Percentiles rank a stretch among this genome's conserved stretches.
Evolutionary conservation across 2,329 filamentous ascomycete genomes (phyloP).

Genomic region (Fusarium avenaceum): DNA sequence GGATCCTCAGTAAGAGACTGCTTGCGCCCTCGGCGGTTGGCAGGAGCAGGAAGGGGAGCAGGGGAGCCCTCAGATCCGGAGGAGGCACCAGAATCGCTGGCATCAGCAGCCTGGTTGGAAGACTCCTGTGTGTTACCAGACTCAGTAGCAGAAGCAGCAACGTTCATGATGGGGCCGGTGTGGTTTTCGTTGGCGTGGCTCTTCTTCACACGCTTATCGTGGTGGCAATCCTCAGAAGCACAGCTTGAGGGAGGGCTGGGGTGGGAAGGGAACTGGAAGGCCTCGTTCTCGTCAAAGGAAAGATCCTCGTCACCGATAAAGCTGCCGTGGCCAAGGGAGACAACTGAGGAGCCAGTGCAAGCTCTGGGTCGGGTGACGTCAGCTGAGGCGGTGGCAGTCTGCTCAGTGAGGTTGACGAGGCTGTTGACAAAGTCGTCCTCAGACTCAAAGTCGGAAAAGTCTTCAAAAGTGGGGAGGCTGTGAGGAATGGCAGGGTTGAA

Average conservation of each 20-base stretch:
- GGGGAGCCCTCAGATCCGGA: constrained; percentile 62
- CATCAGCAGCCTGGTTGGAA: constrained; percentile 54
- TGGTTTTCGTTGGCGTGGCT: constrained; percentile 60
- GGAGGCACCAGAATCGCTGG: constrained; percentile 56
- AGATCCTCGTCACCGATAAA: constrained; percentile 83
- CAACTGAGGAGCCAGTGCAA: constrained; percentile 74
- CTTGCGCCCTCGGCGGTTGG: constrained; percentile 95
- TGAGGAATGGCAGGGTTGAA: constrained; percentile 65
- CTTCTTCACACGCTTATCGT: constrained; percentile 71
- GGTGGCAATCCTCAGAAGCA: constrained; percentile 63
- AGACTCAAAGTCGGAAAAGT: constrained; percentile 89
- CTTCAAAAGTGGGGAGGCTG: constrained; percentile 82
- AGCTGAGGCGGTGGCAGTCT: constrained; percentile 55
- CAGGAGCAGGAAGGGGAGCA: constrained; percentile 66
- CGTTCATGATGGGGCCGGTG: constrained; percentile 59
- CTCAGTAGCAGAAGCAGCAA: constrained; percentile 54
- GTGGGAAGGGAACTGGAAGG: constrained; percentile 71
- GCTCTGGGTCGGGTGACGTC: constrained; percentile 79
- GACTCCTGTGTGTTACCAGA: constrained; percentile 55
- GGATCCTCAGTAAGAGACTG: constrained; percentile 98
- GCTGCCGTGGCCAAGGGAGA: constrained; percentile 80
- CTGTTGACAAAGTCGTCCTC: constrained; percentile 85
- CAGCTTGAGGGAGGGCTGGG: constrained; percentile 65
- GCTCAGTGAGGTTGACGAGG: constrained; percentile 74
- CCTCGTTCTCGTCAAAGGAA: constrained; percentile 78